These are phyloP conservation scores for Prunus campanulata DNA, from an alignment of 306 rosid species.

Conservation along the genomic window DNA sequence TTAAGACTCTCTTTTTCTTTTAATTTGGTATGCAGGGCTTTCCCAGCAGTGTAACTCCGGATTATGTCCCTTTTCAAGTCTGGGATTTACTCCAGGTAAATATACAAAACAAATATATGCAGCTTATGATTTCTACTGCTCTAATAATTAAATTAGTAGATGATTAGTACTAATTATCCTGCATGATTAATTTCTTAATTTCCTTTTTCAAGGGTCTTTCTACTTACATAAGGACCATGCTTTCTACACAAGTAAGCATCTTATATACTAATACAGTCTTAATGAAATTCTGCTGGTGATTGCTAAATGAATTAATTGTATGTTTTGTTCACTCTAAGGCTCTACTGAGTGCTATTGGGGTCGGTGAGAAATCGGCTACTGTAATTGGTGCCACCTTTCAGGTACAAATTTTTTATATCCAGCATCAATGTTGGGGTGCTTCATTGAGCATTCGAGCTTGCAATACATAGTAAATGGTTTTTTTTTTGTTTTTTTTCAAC, in stretches of 20 bases:
- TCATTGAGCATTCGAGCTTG: constrained; percentile 25
- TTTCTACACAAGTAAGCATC: constrained; percentile 83
- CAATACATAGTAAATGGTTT: constrained; percentile 17
- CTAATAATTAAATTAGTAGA: background rate
- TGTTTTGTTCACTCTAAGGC: constrained; percentile 49
- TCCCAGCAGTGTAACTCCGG: constrained; percentile 91
- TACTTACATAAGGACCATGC: constrained; percentile 93
- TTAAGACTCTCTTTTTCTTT: background rate
- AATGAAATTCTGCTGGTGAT: constrained; percentile 1
- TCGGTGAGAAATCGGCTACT: constrained; percentile 96
- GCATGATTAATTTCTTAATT: background rate
- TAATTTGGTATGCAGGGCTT: constrained; percentile 57
- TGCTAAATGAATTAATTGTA: background rate
- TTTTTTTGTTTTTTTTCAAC: constrained; percentile 5
- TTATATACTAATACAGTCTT: background rate
- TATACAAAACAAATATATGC: background rate
- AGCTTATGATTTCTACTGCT: constrained; percentile 12
- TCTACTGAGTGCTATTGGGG: constrained; percentile 92
- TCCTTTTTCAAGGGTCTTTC: constrained; percentile 68
- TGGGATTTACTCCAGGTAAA: constrained; percentile 94
- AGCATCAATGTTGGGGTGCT: constrained; percentile 10
- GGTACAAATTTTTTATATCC: constrained; percentile 40
- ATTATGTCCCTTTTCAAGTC: constrained; percentile 89
- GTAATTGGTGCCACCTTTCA: constrained; percentile 97
- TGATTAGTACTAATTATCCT: background rate